A percentile compares a stretch with the other conserved stretches of the same genome.
Conservation (phyloP, 2,329 filamentous ascomycete species). For the Pestalotiopsis sp. region DNA sequence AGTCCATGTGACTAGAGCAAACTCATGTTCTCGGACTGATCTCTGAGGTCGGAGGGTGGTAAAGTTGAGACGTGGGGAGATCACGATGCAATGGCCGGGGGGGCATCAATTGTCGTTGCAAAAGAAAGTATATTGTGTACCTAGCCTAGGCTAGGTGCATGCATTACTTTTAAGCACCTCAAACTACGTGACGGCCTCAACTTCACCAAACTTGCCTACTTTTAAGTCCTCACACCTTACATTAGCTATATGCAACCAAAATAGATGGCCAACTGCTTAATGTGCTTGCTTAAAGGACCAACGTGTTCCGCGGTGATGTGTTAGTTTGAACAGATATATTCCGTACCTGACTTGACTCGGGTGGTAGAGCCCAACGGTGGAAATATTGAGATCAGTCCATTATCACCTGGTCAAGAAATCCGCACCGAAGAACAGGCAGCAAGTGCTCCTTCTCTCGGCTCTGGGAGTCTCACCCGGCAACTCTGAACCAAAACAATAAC, state of each 20-base stretch:
- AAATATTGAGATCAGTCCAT: not conserved
- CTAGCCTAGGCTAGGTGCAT: not conserved
- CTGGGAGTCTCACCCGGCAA: not conserved
- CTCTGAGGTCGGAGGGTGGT: not conserved
- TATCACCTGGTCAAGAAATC: not conserved
- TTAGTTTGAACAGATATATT: not conserved
- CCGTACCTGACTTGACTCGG: not conserved
- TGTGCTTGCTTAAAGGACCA: not conserved
- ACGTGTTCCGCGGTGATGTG: not conserved
- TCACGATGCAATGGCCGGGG: not conserved
- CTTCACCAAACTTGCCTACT: not conserved
- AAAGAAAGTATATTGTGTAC: not conserved
- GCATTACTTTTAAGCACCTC: not conserved
- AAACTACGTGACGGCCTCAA: not conserved
- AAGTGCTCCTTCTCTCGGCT: not conserved
- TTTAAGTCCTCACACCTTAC: not conserved
- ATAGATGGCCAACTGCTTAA: not conserved
- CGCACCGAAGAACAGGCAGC: not conserved
- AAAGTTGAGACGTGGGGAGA: not conserved
- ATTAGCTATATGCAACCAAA: not conserved
- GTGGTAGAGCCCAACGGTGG: not conserved
- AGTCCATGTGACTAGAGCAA: not conserved
- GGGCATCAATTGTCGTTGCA: not conserved
- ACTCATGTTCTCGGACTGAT: not conserved
- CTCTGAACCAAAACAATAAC: not conserved